phyloP scores from a whole-genome alignment of 352 stramenopile genomes.

The Pythium pectinolyticum region DNA sequence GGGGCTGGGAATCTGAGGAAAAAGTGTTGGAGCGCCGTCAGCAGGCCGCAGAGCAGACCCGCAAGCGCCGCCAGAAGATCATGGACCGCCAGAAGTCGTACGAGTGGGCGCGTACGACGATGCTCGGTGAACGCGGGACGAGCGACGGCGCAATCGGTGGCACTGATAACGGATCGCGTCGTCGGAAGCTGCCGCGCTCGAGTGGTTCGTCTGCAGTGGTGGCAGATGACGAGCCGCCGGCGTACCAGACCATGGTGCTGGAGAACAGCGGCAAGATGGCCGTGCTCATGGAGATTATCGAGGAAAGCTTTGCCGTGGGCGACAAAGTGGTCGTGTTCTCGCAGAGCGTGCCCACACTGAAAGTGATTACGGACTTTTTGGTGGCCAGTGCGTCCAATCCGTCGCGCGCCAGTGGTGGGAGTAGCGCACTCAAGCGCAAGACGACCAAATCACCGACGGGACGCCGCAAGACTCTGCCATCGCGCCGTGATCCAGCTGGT shows the following conservation, averaged over 20 bases:
- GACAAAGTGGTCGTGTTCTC: conserved; percentile 90
- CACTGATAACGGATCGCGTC: conserved; percentile 3
- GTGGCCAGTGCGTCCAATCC: conserved; percentile 55
- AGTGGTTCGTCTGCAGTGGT: background rate
- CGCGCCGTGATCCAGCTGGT: conserved; percentile 24
- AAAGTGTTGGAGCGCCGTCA: conserved; percentile 54
- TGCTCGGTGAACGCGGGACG: conserved; percentile 36
- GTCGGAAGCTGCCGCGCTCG: conserved; percentile 23
- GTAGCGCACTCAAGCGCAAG: conserved; percentile 19
- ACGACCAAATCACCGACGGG: conserved; percentile 25
- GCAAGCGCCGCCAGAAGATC: conserved; percentile 67
- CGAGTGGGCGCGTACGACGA: conserved; percentile 59
- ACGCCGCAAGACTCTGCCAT: conserved; percentile 20
- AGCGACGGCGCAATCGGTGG: background rate
- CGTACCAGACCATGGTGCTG: conserved; percentile 44
- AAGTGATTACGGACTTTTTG: conserved; percentile 76
- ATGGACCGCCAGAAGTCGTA: conserved; percentile 58
- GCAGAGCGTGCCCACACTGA: conserved; percentile 84
- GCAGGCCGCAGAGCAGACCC: conserved; percentile 42
- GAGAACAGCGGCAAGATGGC: conserved; percentile 85
- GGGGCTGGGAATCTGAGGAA: conserved; percentile 71
- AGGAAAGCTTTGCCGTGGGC: conserved; percentile 66
- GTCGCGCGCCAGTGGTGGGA: conserved; percentile 16
- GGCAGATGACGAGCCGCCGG: background rate
- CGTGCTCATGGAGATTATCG: conserved; percentile 68